Evolutionary conservation across 441 rosid genomes (phyloP).

Genomic region (Biscutella auriculata): DNA sequence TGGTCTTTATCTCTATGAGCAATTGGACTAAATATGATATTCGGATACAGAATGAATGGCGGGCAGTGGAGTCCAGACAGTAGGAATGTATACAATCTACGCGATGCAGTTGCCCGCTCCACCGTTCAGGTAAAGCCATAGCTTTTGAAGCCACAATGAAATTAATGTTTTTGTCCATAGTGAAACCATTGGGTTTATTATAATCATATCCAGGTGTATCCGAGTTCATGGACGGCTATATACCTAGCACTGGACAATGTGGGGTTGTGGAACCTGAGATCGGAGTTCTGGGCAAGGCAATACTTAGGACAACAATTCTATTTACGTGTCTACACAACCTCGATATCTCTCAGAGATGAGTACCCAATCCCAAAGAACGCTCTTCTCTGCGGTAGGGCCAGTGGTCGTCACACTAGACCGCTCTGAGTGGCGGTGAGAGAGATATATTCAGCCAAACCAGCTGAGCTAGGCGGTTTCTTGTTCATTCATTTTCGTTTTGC

Average conservation of each 20-base stretch:
- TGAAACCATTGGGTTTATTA: not conserved
- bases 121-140: slow-evolving; percentile 57
- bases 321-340: slow-evolving; percentile 56
- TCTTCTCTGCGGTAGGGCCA: slow-evolving; percentile 69
- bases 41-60: slow-evolving; percentile 72
- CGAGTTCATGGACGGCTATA: slow-evolving; percentile 81
- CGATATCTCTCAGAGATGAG: slow-evolving; percentile 80
- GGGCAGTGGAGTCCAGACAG: slow-evolving; percentile 74
- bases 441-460: slow-evolving; percentile 15
- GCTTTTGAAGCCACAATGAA: not conserved
- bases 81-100: slow-evolving; percentile 65
- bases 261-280: slow-evolving; percentile 91
- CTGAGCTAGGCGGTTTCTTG: slow-evolving; percentile 1
- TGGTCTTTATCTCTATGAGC: not conserved
- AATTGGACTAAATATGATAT: not conserved
- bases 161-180: not conserved
- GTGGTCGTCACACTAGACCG: slow-evolving; percentile 69
- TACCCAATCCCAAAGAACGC: slow-evolving; percentile 86
- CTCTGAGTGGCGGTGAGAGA: slow-evolving; percentile 24
- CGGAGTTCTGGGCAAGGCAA: slow-evolving; percentile 82
- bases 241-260: slow-evolving; percentile 79
- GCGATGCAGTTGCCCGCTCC: slow-evolving; percentile 64
- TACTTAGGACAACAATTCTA: slow-evolving; percentile 92
- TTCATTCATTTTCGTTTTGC: not conserved
- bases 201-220: slow-evolving; percentile 55